Conservation (phyloP, 768 basidiomycete species). For the Saitozyma podzolica region DNA sequence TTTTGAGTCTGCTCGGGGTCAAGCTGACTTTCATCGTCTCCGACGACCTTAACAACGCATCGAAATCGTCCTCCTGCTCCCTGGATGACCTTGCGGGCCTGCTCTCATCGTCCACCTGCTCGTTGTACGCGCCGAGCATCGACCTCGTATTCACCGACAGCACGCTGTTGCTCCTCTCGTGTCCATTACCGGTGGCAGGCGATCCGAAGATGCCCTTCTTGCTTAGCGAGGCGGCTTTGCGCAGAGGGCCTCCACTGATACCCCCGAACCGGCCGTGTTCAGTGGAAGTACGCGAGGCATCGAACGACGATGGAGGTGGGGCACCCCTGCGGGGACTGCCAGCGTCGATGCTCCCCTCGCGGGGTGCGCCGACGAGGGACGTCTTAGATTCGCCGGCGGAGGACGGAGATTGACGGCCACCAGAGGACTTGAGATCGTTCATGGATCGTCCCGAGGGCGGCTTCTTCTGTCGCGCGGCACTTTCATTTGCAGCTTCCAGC, state of each 20-base stretch:
- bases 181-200: constrained; percentile 3
- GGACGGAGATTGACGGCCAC: too few relatives aligned
- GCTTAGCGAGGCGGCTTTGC: constrained; percentile 8
- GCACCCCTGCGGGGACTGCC: too few relatives aligned
- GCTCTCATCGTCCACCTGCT: constrained; percentile 14
- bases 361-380: too few relatives aligned
- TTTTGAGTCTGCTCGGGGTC: constrained; percentile 88
- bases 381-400: too few relatives aligned
- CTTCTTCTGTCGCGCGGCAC: too few relatives aligned
- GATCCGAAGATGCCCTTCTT: constrained; percentile 4
- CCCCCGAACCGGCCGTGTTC: neutral
- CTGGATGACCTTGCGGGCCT: constrained; percentile 12
- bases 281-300: neutral
- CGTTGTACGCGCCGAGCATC: constrained; percentile 37
- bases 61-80: constrained; percentile 72
- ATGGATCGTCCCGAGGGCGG: too few relatives aligned
- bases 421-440: too few relatives aligned
- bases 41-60: constrained; percentile 84
- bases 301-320: constrained; percentile 6
- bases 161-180: constrained; percentile 31
- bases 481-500: too few relatives aligned
- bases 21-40: constrained; percentile 93
- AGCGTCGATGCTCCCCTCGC: too few relatives aligned
- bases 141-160: constrained; percentile 32
- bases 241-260: neutral